Conservation (phyloP, 441 rosid species). For the Croton setiger region DNA sequence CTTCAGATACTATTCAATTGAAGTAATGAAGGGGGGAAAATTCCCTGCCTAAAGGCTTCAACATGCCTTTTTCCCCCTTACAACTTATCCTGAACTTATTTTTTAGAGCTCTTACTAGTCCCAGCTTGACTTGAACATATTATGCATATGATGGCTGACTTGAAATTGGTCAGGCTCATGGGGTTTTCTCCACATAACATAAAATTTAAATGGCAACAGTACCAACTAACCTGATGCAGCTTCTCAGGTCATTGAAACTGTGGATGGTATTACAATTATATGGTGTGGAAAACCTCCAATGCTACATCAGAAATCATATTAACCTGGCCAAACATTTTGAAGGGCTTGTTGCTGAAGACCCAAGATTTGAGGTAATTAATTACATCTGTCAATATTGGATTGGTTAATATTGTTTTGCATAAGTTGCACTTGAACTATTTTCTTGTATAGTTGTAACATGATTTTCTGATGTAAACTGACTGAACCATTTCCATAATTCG, state of each 20-base stretch:
- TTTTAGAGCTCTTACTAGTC: no score
- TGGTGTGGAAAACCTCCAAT: conserved; percentile 65
- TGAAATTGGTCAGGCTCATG: not conserved
- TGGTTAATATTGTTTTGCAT: not conserved
- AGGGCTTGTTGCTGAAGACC: conserved; percentile 52
- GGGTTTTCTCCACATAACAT: not conserved
- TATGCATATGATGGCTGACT: no score
- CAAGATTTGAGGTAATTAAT: conserved; percentile 71
- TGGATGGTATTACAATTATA: conserved; percentile 87
- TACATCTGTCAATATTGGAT: not conserved
- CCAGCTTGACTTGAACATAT: no score
- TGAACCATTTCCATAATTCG: not conserved
- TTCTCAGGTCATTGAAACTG: conserved; percentile 64
- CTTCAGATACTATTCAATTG: no score
- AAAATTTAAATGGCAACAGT: not conserved
- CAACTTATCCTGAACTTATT: no score
- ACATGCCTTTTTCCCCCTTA: no score
- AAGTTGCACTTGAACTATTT: not conserved
- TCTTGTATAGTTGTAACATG: not conserved
- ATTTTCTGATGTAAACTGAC: not conserved
- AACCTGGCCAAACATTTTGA: conserved; percentile 66
- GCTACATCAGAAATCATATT: conserved; percentile 75
- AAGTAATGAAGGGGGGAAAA: no score
- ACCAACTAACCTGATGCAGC: conserved; percentile 8
- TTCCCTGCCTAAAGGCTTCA: no score